Evolutionary conservation across 306 rosid genomes (phyloP), one percentile per base, ranked within the genome.

Genomic region (Corylus americana): DNA sequence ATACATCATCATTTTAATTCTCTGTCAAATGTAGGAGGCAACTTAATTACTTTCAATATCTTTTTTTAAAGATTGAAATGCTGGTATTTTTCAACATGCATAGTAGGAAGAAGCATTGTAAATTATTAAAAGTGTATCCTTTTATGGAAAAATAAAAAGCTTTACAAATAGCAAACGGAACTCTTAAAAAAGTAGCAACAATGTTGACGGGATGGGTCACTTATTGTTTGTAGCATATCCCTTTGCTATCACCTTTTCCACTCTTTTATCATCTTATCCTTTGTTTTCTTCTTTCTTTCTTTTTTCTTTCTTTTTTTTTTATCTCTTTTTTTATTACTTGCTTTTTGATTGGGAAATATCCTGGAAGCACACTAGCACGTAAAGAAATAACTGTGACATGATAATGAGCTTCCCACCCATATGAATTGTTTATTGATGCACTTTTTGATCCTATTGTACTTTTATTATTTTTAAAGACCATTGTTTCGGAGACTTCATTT

Each of bases 311-410:
- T 9, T 66, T 7, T 63, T 79, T 71, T 57, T 27, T 29, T 6
- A 5, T 5, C 39, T 50, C 54, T 68, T 77, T 88, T 80, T 70
- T 39, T 55, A 74, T 61, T 79, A 84, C 80, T 74, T 79, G 83
- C 80, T 77, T 77, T 74, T 81, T 82, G 83, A 83, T 77, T 72
- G 50, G 77, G 74, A 85, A 75, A 78, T 59, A 75, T 80, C 76
- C 39, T 57, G 53, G 70, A 80, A 71, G 44, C 78, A 53, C 45
- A 18, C 74, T 45, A 42, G 27, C 39, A 31, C 53, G 55, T 13
- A 44, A 45, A 35, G 49, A 78, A 78, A 74, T 47, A 29, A 47
- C 64, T 47, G 12, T 4, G 31, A 12, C 49, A 54, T 4, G 58
- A 54, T 25, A 25, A 35, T 76, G 22, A 79, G 75, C 70, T 54